phyloP scores from a whole-genome alignment of 805 yeast species.

The Ogataea paraovalis region DNA sequence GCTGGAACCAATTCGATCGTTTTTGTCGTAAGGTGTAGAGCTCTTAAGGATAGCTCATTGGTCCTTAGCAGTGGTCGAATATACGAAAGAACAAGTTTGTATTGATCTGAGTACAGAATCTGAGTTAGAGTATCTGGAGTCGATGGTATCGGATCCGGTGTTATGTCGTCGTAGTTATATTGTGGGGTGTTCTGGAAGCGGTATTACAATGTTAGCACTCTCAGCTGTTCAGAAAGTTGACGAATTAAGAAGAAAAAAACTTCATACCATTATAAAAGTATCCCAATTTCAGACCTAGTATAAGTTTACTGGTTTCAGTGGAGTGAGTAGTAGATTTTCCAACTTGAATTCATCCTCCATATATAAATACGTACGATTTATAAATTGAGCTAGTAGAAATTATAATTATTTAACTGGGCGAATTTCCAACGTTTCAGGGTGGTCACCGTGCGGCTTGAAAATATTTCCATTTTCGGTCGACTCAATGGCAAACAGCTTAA shows the following conservation, averaged over 20 bases:
- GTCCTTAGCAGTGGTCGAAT: slow-evolving; percentile 54
- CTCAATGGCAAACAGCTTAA: slow-evolving; percentile 1
- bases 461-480: neutral
- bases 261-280: no score
- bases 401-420: no score
- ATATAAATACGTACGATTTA: no score
- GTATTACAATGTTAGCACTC: neutral
- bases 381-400: no score
- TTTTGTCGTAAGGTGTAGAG: slow-evolving; percentile 58
- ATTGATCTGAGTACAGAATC: slow-evolving; percentile 71
- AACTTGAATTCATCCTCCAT: no score
- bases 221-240: no score
- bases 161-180: slow-evolving; percentile 1
- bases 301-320: no score
- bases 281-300: no score
- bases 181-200: neutral
- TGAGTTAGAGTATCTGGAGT: slow-evolving; percentile 40
- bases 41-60: slow-evolving; percentile 67
- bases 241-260: no score
- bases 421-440: neutral
- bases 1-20: slow-evolving; percentile 76
- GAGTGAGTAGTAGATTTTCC: no score
- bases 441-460: neutral
- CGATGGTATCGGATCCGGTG: slow-evolving; percentile 5
- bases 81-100: slow-evolving; percentile 54